phyloP scores from a whole-genome alignment of 345 rosid species.

The Dimocarpus longan region DNA sequence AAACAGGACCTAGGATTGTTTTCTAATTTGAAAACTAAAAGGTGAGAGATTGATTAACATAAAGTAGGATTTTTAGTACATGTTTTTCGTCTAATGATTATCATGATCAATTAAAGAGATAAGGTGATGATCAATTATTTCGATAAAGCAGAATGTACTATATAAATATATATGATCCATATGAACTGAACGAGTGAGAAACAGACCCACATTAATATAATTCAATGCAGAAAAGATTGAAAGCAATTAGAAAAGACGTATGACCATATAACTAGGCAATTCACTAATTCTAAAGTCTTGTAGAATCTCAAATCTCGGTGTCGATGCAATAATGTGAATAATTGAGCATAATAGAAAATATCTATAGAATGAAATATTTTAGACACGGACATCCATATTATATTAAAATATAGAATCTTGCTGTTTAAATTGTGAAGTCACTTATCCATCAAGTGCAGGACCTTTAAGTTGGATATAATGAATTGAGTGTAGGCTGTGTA shows the following conservation, averaged over 20 bases:
- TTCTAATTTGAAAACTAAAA: conserved; percentile 13
- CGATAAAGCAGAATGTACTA: not conserved
- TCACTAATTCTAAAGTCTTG: not conserved
- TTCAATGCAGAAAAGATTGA: conserved; percentile 3
- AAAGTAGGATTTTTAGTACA: not conserved
- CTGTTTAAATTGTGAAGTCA: too few species aligned
- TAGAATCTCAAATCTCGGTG: not conserved
- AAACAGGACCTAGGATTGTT: not conserved
- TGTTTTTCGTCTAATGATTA: not conserved
- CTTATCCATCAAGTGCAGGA: too few species aligned
- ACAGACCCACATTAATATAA: not conserved
- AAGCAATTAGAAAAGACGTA: not conserved
- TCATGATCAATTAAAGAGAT: not conserved
- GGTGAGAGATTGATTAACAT: not conserved
- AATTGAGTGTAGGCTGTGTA: too few species aligned
- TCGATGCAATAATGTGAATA: not conserved
- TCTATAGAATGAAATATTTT: too few species aligned
- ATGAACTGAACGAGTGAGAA: not conserved
- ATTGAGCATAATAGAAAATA: too few species aligned
- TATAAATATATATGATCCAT: not conserved
- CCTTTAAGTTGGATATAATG: too few species aligned
- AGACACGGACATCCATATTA: too few species aligned
- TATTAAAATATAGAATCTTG: too few species aligned
- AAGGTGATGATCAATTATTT: not conserved
- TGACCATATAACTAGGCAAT: too few species aligned